phyloP scores from a whole-genome alignment of 179 eudicot genomes.

The Spergularia azorica region DNA sequence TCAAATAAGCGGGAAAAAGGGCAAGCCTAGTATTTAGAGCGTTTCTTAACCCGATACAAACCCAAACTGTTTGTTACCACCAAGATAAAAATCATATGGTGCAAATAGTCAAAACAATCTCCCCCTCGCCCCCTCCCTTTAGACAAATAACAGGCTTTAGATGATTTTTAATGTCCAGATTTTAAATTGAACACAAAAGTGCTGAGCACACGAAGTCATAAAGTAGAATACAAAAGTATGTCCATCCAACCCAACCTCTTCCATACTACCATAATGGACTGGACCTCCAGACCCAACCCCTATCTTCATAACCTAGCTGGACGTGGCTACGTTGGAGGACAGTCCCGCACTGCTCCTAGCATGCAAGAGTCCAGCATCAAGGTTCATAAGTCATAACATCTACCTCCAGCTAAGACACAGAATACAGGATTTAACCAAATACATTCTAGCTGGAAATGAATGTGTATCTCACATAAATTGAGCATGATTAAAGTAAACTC shows the following conservation, averaged over 20 bases:
- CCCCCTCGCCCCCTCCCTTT: too few relatives aligned
- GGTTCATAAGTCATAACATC: not conserved
- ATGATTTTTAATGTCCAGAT: too few relatives aligned
- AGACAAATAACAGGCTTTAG: too few relatives aligned
- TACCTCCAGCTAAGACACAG: not conserved
- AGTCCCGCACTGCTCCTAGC: not conserved
- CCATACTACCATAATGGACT: not conserved
- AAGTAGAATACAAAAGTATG: too few relatives aligned
- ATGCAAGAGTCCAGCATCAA: not conserved
- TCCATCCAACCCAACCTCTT: too few relatives aligned
- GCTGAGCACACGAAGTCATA: too few relatives aligned
- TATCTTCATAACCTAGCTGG: not conserved
- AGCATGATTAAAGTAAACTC: conserved; percentile 31
- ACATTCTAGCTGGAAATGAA: not conserved
- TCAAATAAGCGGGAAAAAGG: too few relatives aligned
- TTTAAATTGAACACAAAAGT: not conserved
- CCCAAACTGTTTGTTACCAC: too few relatives aligned
- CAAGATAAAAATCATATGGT: too few relatives aligned
- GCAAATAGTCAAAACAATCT: too few relatives aligned
- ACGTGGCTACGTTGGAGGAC: not conserved
- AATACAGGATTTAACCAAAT: not conserved
- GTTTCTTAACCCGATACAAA: too few relatives aligned
- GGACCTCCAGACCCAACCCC: not conserved
- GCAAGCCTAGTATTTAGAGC: too few relatives aligned
- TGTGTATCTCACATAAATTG: not conserved